Evolutionary conservation across 2,329 filamentous ascomycete genomes (phyloP), one percentile per base, ranked within the genome.

Genomic region (Bertia moriformis): DNA sequence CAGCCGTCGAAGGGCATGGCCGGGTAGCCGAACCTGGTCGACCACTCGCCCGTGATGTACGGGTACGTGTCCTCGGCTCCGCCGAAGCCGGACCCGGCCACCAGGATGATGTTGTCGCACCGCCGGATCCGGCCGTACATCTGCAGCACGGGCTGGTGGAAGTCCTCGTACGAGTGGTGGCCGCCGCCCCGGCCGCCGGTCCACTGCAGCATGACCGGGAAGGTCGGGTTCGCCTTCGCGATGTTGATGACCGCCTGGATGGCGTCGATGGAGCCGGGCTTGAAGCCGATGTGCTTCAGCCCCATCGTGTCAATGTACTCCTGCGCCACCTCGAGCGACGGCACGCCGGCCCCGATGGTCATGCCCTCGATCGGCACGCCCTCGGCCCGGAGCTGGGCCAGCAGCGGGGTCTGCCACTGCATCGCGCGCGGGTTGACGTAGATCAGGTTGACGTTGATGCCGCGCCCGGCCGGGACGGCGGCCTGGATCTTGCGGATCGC

Each of bases 1-100:
- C 83, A 84, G 49, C 88, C 88, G 56, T 95, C 88, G 53, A 89
- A 94, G 12, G 88, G 88, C 88, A 95, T 95, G 3, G 84, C 73
- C 18, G 87, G 84, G 54, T 91, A 93, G 43, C 85, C 85, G 51
- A 80, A 93, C 51, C 78, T 79, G 57, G 72, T 75, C n/a, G 87
- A 82, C 88, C 88, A 95, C 39, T 73, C 67, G 59, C 88, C 88
- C 32, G 84, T 93, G 41, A 95, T 70, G 60, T 94, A 95, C 7
- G 87, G 87, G 54, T 93, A 93, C 1, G 86, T 93, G 54, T 93
- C 87, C 44, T 93, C 83, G 2, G 86, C 73, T 40, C 85, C 84
- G 56, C 88, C 88, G 52, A 95, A 94, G 33, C 88, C 88, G 65
- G 84, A 93, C 39, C 88, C 88, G 38, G 87, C 88, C 43, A 95